Percentiles rank a stretch among this genome's conserved stretches.
phyloP scores from a whole-genome alignment of 2,329 filamentous ascomycete species.

The Cyphellophora attinorum region DNA sequence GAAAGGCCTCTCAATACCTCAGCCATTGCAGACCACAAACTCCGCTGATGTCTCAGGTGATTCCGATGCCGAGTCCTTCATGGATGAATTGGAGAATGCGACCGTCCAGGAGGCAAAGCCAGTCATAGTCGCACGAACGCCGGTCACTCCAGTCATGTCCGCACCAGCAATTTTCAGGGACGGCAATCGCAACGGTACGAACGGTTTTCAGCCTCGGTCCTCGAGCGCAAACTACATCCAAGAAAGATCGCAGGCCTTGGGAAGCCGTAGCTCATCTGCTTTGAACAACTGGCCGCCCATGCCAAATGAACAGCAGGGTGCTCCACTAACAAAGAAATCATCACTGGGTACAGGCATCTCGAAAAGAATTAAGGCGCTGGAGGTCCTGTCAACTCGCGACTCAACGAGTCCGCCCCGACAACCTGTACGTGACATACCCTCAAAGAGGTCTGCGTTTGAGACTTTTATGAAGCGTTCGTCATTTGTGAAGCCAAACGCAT shows the following conservation, averaged over 20 bases:
- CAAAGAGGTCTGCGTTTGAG: conserved; percentile 19
- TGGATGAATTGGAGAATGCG: conserved; percentile 76
- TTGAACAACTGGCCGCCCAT: conserved; percentile 18
- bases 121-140: conserved; percentile 71
- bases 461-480: conserved; percentile 20
- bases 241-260: neutral
- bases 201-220: neutral
- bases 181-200: neutral
- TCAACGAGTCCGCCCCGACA: conserved; percentile 19
- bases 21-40: conserved; percentile 10
- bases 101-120: conserved; percentile 76
- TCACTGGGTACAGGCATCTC: conserved; percentile 87
- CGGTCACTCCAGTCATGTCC: conserved; percentile 56
- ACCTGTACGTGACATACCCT: conserved; percentile 17
- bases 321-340: conserved; percentile 58
- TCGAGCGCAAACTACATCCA: neutral
- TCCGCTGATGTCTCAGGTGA: conserved; percentile 37
- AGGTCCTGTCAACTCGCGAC: conserved; percentile 50
- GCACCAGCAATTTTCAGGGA: neutral
- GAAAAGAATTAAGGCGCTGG: conserved; percentile 84
- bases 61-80: conserved; percentile 66
- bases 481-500: conserved; percentile 21
- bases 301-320: conserved; percentile 23
- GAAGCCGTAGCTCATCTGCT: conserved; percentile 13
- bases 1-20: conserved; percentile 3